Base-by-base conservation (phyloP, 495 filamentous ascomycete genomes). In the Trichoderma virens region DNA sequence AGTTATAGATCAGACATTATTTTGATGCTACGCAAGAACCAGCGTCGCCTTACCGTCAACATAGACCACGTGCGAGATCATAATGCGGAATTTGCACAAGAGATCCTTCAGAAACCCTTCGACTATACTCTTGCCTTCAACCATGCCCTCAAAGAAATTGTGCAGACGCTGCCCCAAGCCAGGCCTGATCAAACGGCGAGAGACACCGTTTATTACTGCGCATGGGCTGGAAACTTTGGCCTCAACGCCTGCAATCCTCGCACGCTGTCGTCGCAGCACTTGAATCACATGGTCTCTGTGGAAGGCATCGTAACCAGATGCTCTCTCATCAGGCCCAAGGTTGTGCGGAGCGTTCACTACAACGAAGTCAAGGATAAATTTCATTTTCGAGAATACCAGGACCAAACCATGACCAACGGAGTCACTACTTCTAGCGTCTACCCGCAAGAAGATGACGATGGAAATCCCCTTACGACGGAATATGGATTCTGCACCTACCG, bases 281-380 rank as follows among this genome's bases (percentile, higher is more conserved):
- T 99, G 63, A 98, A 98, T 74, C 90, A 86, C 67, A 97, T 97
- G 90, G 88, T 99, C 20, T 97, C 93, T 2, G 85, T 99, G 67
- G 94, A 99, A 75, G 94, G 94, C 38, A 99, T 99, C 74, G 94
- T 98, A 32, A 98, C 94, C 25, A 90, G 93, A 77, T 95, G 91
- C 73, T 97, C 92, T 16, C 81, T 99, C 51, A 95, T 99, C 56
- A 85, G 94, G 61, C 94, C 94, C 31, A 99, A 99, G 75, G 86
- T 99, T 16, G 90, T 97, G 28, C 96, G 97, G 76, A 98, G 95
- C 75, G 93, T 99, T 54, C 94, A 99, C 71, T 98, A 90, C 72
- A 92, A 87, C 70, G 94, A 97, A 75, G 84, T 76, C 69, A 91
- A 91, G 73, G 82, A 89, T 59, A 88, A 87, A 25, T 99, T 95